Base-by-base conservation (phyloP, 2,329 filamentous ascomycete genomes). In the Paecilomyces dactylethromorphus region DNA sequence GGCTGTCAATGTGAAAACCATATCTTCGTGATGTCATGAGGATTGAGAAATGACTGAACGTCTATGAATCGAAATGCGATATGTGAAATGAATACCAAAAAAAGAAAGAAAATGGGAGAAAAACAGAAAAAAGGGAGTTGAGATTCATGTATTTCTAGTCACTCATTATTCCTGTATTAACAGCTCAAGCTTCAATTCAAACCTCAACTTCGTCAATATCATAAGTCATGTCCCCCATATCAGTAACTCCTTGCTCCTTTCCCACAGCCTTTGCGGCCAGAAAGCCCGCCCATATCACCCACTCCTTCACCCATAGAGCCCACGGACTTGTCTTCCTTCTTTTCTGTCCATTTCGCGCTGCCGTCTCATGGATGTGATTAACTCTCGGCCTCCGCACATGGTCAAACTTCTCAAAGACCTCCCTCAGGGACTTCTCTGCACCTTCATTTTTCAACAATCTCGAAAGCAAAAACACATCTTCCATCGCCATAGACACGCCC, bases 401-500 rank as follows among this genome's bases (percentile, higher is more conserved):
- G 8, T 73, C 69, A 53, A 65, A 72, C 18, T 58, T 65, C 24
- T 56, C 53, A 56, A 63, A 69, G 11, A 66, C 63, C 12, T 68
- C 63, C 1, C 56, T 24, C 12, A 71, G 45, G 15, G 62, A 15
- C n/a, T 59, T 49, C 13, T 54, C 52, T 1, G 2, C 26, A 29
- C 5, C 26, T 29, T 49, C 24, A 39, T 68, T 60, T 18, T 64
- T 53, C 10, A 72, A 57, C 13, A 73, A 33, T 2, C 66, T 63
- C 3, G 71, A 68, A 2, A 74, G 59, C 33, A 71, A 55, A 50
- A 69, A 69, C 0, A 61, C 62, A 62, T 84, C 82, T 63, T 84
- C 82, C n/a, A 84, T 60, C 0, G 79, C 81, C 71, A 83, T 81
- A 10, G 76, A 79, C 0, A 79, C 76, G 0, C 82, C 82, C 66